Conservation (phyloP, 306 rosid species). For the Fragaria nilgerrensis region DNA sequence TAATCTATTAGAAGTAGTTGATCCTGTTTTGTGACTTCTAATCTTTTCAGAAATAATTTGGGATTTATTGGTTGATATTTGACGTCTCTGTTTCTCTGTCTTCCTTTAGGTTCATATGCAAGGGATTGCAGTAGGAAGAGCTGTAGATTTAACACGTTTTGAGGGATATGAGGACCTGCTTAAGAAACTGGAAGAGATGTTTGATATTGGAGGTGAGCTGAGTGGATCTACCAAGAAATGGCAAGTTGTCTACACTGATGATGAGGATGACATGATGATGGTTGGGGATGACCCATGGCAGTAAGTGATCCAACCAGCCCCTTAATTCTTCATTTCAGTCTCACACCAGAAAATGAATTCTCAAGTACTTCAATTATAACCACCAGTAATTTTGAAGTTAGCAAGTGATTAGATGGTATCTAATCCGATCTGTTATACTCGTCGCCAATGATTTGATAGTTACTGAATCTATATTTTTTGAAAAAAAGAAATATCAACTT, state of each 20-base stretch:
- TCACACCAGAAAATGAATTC: neutral
- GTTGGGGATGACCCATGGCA: constrained; percentile 98
- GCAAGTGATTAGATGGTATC: neutral
- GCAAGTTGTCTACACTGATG: constrained; percentile 93
- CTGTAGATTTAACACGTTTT: constrained; percentile 83
- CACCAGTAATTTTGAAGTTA: neutral
- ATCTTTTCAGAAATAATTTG: neutral
- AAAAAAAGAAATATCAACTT: neutral
- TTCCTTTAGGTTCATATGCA: constrained; percentile 88
- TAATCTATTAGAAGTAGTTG: neutral
- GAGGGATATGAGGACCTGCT: constrained; percentile 76
- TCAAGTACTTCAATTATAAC: constrained; percentile 3
- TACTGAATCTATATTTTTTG: neutral
- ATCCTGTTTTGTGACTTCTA: neutral
- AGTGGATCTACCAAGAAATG: constrained; percentile 70
- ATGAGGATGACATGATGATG: constrained; percentile 99
- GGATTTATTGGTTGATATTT: constrained; percentile 3
- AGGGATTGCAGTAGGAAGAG: constrained; percentile 99
- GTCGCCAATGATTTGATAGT: neutral
- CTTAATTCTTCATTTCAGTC: neutral
- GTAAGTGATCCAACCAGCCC: constrained; percentile 49
- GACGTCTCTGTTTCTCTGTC: neutral
- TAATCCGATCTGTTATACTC: neutral
- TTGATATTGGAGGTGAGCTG: constrained; percentile 84
- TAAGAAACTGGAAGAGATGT: constrained; percentile 84